Evolutionary conservation across 2,329 filamentous ascomycete genomes (phyloP), one percentile per base, ranked within the genome.

Genomic region (Aureobasidium uvarum): DNA sequence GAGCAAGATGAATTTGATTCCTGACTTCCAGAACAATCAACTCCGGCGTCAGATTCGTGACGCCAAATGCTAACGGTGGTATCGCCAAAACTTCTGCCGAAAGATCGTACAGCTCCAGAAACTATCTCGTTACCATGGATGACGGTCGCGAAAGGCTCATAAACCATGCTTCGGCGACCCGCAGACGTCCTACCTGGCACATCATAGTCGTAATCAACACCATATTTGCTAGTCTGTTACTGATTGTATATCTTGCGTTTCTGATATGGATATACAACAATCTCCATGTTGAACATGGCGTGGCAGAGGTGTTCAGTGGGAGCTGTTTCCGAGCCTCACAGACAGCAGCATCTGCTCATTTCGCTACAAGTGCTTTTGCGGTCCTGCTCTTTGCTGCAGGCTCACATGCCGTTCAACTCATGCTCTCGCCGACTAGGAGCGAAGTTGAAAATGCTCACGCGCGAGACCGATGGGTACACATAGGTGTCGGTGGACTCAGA

Each of bases 171-270:
- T 5, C 31, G 20, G 20, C 14, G 18, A 11, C 33, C 20, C 45
- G 20, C 45, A 39, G 31, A n/a, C 58, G 38, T 13, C 58, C 58
- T n/a, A 62, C 43, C n/a, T 62, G 58, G 58, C 58, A 33, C 10
- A 16, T 36, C 20, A 18, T 62, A 5, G 25, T 62, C n/a, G 39
- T 62, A 8, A 23, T 50, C 25, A 38, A 62, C 20, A 38, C n/a
- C 20, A 50, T n/a, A 16, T 62, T 62, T 14, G 28, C 20, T 14
- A 7, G 43, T 14, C 20, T 50, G 10, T 16, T 10, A 38, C 58
- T 62, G 14, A n/a, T 50, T n/a, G 23, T 28, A 5, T 50, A 62
- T 33, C 6, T 50, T 39, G 58, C 31, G 10, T 50, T 62, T 8
- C 16, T 62, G 31, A 28, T 50, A 25, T 50, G 58, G 58, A 25